phyloP scores from a whole-genome alignment of 2,329 filamentous ascomycete species.

The Colletotrichum somersetense region DNA sequence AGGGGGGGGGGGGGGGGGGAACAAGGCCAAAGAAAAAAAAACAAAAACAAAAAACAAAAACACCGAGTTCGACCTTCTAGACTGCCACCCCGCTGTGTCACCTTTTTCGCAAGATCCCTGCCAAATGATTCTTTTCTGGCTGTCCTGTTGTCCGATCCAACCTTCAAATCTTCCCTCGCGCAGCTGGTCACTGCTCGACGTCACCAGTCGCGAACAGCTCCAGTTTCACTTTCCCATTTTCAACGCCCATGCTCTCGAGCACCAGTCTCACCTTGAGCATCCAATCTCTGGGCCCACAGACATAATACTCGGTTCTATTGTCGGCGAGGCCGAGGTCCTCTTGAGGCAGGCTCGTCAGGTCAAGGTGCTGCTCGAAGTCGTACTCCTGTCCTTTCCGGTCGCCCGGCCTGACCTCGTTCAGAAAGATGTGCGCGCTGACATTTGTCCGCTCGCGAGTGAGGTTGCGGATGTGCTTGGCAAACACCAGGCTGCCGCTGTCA shows the following conservation, averaged over 20 bases:
- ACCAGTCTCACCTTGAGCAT: constrained; percentile 71
- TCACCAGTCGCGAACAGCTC: constrained; percentile 76
- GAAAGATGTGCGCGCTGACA: constrained; percentile 69
- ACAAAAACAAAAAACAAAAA: neutral
- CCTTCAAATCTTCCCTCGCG: constrained; percentile 10
- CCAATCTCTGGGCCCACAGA: constrained; percentile 79
- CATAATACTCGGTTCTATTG: constrained; percentile 72
- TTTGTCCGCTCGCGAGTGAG: constrained; percentile 59
- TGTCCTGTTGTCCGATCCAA: neutral
- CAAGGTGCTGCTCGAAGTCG: constrained; percentile 68
- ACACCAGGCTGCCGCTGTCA: constrained; percentile 65
- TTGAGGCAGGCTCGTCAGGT: constrained; percentile 67
- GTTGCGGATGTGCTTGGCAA: constrained; percentile 62
- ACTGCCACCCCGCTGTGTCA: constrained; percentile 20
- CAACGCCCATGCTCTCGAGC: constrained; percentile 69
- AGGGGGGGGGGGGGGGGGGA: neutral
- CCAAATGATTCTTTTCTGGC: neutral
- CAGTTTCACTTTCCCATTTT: constrained; percentile 70
- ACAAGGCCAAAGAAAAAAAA: neutral
- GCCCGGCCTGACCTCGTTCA: constrained; percentile 60
- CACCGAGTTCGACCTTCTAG: constrained; percentile 2
- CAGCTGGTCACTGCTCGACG: constrained; percentile 42
- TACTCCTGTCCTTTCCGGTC: constrained; percentile 68
- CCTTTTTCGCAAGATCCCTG: constrained; percentile 36
- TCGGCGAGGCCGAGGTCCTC: constrained; percentile 68